Percentiles rank a stretch among this genome's conserved stretches.
Evolutionary conservation across 495 filamentous ascomycete genomes (phyloP).

Genomic region (Aspergillus haitiensis): DNA sequence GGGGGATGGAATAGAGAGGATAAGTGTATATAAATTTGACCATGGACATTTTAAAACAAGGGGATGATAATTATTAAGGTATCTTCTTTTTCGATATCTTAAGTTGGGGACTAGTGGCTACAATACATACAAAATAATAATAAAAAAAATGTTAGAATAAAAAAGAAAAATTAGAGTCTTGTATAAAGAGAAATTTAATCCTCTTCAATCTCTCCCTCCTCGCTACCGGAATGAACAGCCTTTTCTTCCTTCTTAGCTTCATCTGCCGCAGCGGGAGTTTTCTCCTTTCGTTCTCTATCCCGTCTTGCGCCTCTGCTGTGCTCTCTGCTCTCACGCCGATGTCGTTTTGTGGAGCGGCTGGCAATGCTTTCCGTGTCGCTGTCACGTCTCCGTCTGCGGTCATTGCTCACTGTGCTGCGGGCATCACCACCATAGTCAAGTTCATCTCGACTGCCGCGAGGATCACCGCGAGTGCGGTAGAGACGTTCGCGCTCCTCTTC

Average conservation of each 20-base stretch:
- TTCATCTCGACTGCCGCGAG: slow-evolving; percentile 71
- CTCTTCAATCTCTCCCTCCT: slow-evolving; percentile 98
- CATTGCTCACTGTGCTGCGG: slow-evolving; percentile 58
- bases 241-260: slow-evolving; percentile 61
- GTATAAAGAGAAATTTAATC: slow-evolving; percentile 40
- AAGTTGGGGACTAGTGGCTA: too few relatives aligned
- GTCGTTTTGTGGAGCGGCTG: slow-evolving; percentile 56
- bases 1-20: too few relatives aligned
- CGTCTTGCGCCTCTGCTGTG: slow-evolving; percentile 61
- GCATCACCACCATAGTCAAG: slow-evolving; percentile 85
- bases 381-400: slow-evolving; percentile 61
- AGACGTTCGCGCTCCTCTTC: slow-evolving; percentile 82
- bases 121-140: too few relatives aligned
- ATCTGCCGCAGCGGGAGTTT: slow-evolving; percentile 46
- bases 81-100: too few relatives aligned
- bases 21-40: too few relatives aligned
- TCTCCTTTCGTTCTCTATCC: slow-evolving; percentile 62
- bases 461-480: slow-evolving; percentile 79
- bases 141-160: too few relatives aligned
- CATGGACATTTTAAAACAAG: too few relatives aligned
- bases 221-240: slow-evolving; percentile 79
- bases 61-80: too few relatives aligned
- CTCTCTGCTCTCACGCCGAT: slow-evolving; percentile 48
- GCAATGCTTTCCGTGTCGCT: slow-evolving; percentile 72
- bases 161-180: slow-evolving; percentile 1